A percentile compares a stretch with the other conserved stretches of the same genome.
Conservation (phyloP, 257 asterid species). For the Jacaranda copaia region DNA sequence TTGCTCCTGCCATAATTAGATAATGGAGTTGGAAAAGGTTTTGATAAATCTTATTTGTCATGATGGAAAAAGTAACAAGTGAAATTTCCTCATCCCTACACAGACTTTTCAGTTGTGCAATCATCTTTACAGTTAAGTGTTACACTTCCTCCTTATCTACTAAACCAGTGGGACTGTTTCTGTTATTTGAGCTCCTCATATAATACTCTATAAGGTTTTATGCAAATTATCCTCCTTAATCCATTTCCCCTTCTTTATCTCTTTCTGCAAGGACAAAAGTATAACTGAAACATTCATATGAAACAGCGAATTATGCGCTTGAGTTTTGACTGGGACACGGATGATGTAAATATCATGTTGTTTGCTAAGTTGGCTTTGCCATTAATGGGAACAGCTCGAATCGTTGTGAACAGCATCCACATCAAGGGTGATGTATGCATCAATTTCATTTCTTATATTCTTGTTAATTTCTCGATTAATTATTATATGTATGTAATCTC, state of each 20-base stretch:
- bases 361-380: slow-evolving; percentile 91
- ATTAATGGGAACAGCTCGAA: slow-evolving; percentile 92
- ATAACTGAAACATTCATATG: slow-evolving; percentile 38
- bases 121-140: too few relatives aligned
- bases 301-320: slow-evolving; percentile 70
- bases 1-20: too few relatives aligned
- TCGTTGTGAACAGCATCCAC: slow-evolving; percentile 87
- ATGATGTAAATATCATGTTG: slow-evolving; percentile 77
- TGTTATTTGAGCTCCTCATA: too few relatives aligned
- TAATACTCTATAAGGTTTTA: background rate
- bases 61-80: too few relatives aligned
- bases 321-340: slow-evolving; percentile 96
- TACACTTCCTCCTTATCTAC: too few relatives aligned
- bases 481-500: background rate
- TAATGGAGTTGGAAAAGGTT: too few relatives aligned
- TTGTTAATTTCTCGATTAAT: slow-evolving; percentile 2
- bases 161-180: too few relatives aligned
- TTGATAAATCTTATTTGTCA: too few relatives aligned
- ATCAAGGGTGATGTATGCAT: slow-evolving; percentile 93
- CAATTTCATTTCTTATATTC: slow-evolving; percentile 22
- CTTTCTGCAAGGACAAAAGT: background rate
- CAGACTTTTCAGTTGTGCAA: too few relatives aligned
- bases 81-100: too few relatives aligned
- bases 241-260: background rate
- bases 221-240: slow-evolving; percentile 20